phyloP scores from a whole-genome alignment of 371 early-diverging fungal genomes.

The Thermomucor indicae-seudaticae region DNA sequence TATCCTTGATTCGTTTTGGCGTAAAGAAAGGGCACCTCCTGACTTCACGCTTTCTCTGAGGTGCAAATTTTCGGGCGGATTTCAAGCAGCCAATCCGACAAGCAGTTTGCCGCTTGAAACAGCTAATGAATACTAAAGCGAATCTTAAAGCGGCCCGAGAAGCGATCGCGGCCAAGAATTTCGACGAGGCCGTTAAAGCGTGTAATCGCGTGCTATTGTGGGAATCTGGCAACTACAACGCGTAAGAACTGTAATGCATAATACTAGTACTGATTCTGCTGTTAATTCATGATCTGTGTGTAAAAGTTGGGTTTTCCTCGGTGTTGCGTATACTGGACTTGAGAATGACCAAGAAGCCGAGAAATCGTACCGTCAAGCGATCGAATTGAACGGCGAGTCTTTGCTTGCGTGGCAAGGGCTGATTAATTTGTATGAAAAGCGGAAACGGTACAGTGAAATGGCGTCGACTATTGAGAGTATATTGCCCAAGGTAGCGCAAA shows the following conservation, averaged over 20 bases:
- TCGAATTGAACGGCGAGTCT: slow-evolving; percentile 51
- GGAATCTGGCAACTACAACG: slow-evolving; percentile 79
- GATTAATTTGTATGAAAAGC: slow-evolving; percentile 57
- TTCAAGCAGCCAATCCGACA: no score
- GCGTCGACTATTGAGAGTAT: slow-evolving; percentile 39
- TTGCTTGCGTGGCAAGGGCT: slow-evolving; percentile 80
- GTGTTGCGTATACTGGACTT: slow-evolving; percentile 70
- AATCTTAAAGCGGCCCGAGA: slow-evolving; percentile 78
- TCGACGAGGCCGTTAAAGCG: slow-evolving; percentile 65
- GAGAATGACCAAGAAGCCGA: slow-evolving; percentile 63
- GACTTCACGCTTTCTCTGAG: no score
- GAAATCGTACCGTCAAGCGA: slow-evolving; percentile 65
- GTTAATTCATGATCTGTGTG: not conserved
- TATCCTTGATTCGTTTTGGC: no score
- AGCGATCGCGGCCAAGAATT: slow-evolving; percentile 71
- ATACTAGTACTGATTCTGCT: not conserved
- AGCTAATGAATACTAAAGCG: slow-evolving; percentile 53
- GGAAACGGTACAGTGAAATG: slow-evolving; percentile 36
- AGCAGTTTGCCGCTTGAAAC: not conserved
- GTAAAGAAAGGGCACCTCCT: no score
- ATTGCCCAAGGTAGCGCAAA: slow-evolving; percentile 22
- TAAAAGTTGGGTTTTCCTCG: slow-evolving; percentile 68
- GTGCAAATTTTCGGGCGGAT: no score
- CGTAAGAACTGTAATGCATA: slow-evolving; percentile 44
- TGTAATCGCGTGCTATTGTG: slow-evolving; percentile 68